phyloP scores from a whole-genome alignment of 2,329 filamentous ascomycete genomes.

The Parastagonospora nodorum region DNA sequence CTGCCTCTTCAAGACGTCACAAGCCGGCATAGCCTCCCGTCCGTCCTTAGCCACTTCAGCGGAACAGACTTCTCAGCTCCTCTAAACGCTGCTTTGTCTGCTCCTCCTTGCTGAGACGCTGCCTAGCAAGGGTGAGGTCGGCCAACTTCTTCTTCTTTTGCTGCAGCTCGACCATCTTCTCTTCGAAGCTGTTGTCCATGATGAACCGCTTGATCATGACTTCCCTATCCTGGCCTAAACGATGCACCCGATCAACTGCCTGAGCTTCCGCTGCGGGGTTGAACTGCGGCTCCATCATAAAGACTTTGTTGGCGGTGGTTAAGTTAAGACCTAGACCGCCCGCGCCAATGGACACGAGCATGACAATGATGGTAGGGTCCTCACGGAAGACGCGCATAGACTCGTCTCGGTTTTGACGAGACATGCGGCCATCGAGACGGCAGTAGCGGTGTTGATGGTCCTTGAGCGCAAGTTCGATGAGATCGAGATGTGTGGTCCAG shows the following conservation, averaged over 20 bases:
- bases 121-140: conserved; percentile 66
- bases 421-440: conserved; percentile 92
- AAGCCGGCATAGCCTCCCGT: conserved; percentile 4
- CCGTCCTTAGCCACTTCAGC: conserved; percentile 11
- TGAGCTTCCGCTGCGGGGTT: conserved; percentile 95
- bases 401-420: conserved; percentile 70
- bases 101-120: conserved; percentile 63
- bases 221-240: conserved; percentile 74
- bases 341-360: conserved; percentile 89
- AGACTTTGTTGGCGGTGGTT: conserved; percentile 83
- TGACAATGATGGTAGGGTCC: conserved; percentile 72
- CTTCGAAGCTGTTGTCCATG: conserved; percentile 89
- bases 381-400: conserved; percentile 80
- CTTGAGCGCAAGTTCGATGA: conserved; percentile 82
- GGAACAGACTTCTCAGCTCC: conserved; percentile 65
- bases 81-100: conserved; percentile 68
- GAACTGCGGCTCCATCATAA: conserved; percentile 98
- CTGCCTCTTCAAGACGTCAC: conserved; percentile 1
- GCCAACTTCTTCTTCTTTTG: conserved; percentile 92
- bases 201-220: conserved; percentile 89
- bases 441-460: conserved; percentile 69
- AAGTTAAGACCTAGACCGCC: conserved; percentile 91
- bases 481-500: conserved; percentile 94
- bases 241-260: conserved; percentile 81
- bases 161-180: conserved; percentile 88